Percentiles rank a stretch among this genome's conserved stretches.
Evolutionary conservation across 2,329 filamentous ascomycete genomes (phyloP).

Genomic region (Ceratocystis albifundus): DNA sequence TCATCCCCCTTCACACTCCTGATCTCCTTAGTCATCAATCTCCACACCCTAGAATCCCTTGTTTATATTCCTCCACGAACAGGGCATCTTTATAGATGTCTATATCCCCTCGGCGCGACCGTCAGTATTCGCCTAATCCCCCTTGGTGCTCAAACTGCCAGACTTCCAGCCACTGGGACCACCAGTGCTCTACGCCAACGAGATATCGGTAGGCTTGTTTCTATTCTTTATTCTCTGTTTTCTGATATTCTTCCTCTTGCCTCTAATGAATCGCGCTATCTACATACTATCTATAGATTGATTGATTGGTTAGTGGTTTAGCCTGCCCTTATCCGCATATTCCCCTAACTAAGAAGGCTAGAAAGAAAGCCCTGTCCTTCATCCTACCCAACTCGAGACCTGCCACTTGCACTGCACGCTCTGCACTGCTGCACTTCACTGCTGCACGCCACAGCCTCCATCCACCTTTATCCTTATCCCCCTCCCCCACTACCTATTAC

Average conservation of each 20-base stretch:
- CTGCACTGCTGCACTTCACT: background rate
- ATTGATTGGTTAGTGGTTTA: background rate
- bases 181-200: slow-evolving; percentile 4
- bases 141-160: slow-evolving; percentile 4
- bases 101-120: background rate
- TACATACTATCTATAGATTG: background rate
- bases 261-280: background rate
- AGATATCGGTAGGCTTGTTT: slow-evolving; percentile 12
- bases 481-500: slow-evolving; percentile 17
- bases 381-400: background rate
- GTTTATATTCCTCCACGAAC: background rate
- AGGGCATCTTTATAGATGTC: slow-evolving; percentile 4
- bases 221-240: background rate
- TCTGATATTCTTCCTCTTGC: no score
- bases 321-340: background rate
- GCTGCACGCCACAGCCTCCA: background rate
- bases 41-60: background rate
- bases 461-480: slow-evolving; percentile 12
- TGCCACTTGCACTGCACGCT: background rate
- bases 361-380: slow-evolving; percentile 10
- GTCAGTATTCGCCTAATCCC: background rate
- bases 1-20: background rate
- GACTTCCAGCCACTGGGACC: background rate
- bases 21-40: background rate
- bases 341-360: background rate